Conservation (phyloP, 176 grass and related monocot genomes). For the Triticum dicoccoides region DNA sequence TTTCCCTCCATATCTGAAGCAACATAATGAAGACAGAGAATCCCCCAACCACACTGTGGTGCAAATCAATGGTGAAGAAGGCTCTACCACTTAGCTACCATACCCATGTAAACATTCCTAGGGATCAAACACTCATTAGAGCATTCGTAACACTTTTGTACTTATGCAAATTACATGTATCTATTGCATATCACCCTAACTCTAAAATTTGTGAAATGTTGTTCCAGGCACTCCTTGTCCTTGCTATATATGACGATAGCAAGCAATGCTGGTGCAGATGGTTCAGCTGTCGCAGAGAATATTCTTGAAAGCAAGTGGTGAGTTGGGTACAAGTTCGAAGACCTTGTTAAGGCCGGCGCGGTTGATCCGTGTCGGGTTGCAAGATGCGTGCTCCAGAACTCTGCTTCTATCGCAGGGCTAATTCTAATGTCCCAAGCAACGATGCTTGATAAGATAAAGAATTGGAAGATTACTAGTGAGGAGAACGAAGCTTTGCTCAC, state of each 20-base stretch:
- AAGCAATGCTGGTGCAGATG: conserved; percentile 58
- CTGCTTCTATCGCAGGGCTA: conserved; percentile 71
- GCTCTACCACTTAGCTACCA: too few species aligned
- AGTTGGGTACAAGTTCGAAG: conserved; percentile 75
- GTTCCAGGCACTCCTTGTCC: conserved; percentile 76
- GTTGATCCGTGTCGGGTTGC: conserved; percentile 82
- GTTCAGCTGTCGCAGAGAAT: conserved; percentile 71
- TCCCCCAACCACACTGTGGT: too few species aligned
- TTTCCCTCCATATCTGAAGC: too few species aligned
- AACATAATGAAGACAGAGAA: too few species aligned
- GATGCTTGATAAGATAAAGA: conserved; percentile 81
- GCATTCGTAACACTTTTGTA: neutral
- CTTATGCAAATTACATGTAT: neutral
- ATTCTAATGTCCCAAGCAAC: conserved; percentile 83
- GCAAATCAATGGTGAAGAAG: too few species aligned
- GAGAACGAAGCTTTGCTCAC: too few species aligned
- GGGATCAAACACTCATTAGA: neutral
- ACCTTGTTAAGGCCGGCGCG: conserved; percentile 71
- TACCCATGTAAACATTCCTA: too few species aligned
- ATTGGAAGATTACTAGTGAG: neutral
- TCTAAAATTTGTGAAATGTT: conserved; percentile 15
- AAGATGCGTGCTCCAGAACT: conserved; percentile 78
- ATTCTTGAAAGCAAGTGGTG: conserved; percentile 59
- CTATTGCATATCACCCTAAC: neutral
- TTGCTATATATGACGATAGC: conserved; percentile 56